A percentile compares a stretch with the other conserved stretches of the same genome.
Conservation (phyloP, 257 asterid species). For the Salvia miltiorrhiza region DNA sequence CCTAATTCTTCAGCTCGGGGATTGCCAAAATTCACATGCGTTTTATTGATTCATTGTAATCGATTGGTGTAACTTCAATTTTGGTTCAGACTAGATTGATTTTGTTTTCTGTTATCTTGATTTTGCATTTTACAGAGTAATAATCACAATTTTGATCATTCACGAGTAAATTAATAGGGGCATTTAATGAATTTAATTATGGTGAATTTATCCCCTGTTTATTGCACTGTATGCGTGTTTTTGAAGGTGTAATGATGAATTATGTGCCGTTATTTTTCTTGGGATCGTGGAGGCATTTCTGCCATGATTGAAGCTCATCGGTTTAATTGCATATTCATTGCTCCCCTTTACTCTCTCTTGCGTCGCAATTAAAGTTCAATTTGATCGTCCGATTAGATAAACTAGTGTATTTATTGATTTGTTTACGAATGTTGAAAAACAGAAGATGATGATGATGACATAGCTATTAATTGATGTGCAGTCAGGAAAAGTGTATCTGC, state of each 20-base stretch:
- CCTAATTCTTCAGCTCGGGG: background rate
- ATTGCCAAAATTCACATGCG: too few relatives aligned
- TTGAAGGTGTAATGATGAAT: background rate
- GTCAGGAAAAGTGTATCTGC: slow-evolving; percentile 83
- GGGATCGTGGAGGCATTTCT: slow-evolving; percentile 22
- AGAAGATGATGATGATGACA: too few relatives aligned
- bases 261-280: slow-evolving; percentile 18
- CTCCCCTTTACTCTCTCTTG: background rate
- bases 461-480: slow-evolving; percentile 34
- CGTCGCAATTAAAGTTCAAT: background rate
- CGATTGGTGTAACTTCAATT: too few relatives aligned
- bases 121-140: background rate
- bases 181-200: slow-evolving; percentile 19
- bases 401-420: background rate
- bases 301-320: slow-evolving; percentile 20
- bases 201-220: background rate
- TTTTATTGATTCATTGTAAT: too few relatives aligned
- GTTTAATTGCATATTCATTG: slow-evolving; percentile 7
- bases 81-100: background rate
- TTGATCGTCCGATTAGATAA: background rate
- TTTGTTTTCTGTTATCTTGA: background rate
- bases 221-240: too few relatives aligned
- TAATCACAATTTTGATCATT: slow-evolving; percentile 15
- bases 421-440: background rate
- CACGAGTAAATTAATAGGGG: background rate